Evolutionary conservation across 202 grass and related monocot genomes (phyloP), one percentile per base, ranked within the genome.

Genomic region (Brachypodium distachyon): DNA sequence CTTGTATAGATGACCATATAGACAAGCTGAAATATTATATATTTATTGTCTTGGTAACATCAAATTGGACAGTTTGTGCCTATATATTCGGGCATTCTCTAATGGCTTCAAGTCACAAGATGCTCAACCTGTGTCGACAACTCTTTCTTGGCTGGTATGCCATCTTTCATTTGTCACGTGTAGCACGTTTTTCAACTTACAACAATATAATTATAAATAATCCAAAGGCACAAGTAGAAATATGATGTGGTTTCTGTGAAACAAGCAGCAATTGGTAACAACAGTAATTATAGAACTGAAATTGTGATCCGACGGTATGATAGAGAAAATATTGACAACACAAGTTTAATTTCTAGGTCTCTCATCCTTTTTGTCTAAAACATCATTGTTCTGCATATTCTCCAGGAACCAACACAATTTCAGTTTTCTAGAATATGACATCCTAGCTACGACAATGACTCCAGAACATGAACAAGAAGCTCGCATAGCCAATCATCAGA

Each of bases 401-500:
- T 28, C 29, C 3, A 31, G 10, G 39, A 29, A 43, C 17, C 16
- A 18, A 12, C 59, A 57, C 6, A 41, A 3, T 73, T 51, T 28
- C n/a, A 67, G 2, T 50, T 19, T 36, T 29, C n/a, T 6, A 59
- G 18, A 64, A 73, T 3, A 26, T 82, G 16, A 14, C 58, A 43
- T 46, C 74, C 84, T 62, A 61, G 18, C 76, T 54, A 34, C 0
- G 9, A 46, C 72, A 72, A 34, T 4, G 0, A 42, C 12, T 19
- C 5, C 3, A 26, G 16, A 47, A 36, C 44, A 60, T 17, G 25
- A 44, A 40, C 18, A 78, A 41, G 26, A 10, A 14, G 5, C 2
- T 75, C 61, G 50, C 1, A 23, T 39, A 26, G 59, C 63, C 21
- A 28, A 16, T 51, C 1, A 32, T 95, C 89, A 96, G 74, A 96